phyloP scores from a whole-genome alignment of 192 early-diverging fungal species.

The Umbelopsis isabellina region DNA sequence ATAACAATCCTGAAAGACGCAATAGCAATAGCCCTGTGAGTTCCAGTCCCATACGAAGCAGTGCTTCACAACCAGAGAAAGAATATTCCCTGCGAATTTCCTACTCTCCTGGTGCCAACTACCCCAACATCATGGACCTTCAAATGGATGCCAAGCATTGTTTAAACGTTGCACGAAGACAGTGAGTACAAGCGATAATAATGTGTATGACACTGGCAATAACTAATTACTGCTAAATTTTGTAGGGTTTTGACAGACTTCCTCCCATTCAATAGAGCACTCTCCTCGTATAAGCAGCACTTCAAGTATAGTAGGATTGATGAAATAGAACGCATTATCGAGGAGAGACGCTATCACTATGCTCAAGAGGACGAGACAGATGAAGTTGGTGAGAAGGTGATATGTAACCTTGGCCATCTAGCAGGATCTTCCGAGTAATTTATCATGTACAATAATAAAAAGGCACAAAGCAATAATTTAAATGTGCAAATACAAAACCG shows the following conservation, averaged over 20 bases:
- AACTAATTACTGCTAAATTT: neutral
- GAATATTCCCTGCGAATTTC: slow-evolving; percentile 91
- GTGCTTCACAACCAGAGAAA: slow-evolving; percentile 40
- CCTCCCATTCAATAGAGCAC: neutral
- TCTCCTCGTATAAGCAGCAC: neutral
- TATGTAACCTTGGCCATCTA: slow-evolving; percentile 7
- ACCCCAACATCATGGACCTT: slow-evolving; percentile 87
- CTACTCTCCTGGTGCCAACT: slow-evolving; percentile 90
- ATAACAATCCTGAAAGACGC: slow-evolving; percentile 45
- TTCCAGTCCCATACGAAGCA: neutral
- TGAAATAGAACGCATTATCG: slow-evolving; percentile 37
- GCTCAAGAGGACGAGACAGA: slow-evolving; percentile 40
- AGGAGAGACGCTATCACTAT: slow-evolving; percentile 38
- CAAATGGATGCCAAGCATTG: slow-evolving; percentile 85
- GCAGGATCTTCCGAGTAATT: neutral
- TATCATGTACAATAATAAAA: neutral
- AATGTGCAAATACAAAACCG: neutral
- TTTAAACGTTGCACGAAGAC: slow-evolving; percentile 79
- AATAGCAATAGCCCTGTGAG: slow-evolving; percentile 15
- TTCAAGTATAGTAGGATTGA: slow-evolving; percentile 17
- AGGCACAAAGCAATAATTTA: neutral
- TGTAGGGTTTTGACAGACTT: slow-evolving; percentile 18
- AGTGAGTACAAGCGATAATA: slow-evolving; percentile 38
- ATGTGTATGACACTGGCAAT: neutral
- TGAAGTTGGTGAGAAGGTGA: slow-evolving; percentile 26